These are phyloP conservation scores for Mallotus nudiflorus DNA, from an alignment of 345 rosid species.

Conservation along the genomic window DNA sequence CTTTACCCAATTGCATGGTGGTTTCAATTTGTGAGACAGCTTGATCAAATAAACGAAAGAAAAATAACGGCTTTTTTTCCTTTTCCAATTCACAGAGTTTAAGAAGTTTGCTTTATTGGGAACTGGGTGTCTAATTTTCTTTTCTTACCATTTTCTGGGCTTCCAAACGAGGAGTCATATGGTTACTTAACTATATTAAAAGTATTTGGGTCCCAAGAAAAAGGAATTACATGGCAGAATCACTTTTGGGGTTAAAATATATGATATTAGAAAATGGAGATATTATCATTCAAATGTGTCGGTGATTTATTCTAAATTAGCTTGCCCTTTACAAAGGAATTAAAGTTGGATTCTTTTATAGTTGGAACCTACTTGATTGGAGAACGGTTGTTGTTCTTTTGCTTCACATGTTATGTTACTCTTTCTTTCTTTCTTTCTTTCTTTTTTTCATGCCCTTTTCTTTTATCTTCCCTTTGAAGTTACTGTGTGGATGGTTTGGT, in stretches of 20 bases:
- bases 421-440: constrained; percentile 14
- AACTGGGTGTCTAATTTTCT: constrained; percentile 1
- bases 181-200: too few relatives aligned
- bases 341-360: constrained; percentile 29
- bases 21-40: constrained; percentile 1
- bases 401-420: constrained; percentile 30
- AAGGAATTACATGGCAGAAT: not conserved
- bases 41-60: too few relatives aligned
- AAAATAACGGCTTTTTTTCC: too few relatives aligned
- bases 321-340: constrained; percentile 4
- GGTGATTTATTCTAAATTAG: constrained; percentile 2
- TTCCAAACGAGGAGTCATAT: too few relatives aligned
- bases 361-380: constrained; percentile 17
- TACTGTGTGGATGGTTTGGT: constrained; percentile 24
- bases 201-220: too few relatives aligned
- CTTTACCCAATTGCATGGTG: not conserved
- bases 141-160: not conserved
- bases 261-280: too few relatives aligned
- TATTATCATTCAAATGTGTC: constrained; percentile 1
- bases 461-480: constrained; percentile 36
- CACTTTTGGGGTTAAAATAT: too few relatives aligned
- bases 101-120: not conserved
- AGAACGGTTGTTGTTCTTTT: constrained; percentile 26
- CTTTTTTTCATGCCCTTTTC: constrained; percentile 14
- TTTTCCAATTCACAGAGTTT: too few relatives aligned